These are phyloP conservation scores for Lippia alba DNA, from an alignment of 305 asterid genomes.

Conservation along the genomic window DNA sequence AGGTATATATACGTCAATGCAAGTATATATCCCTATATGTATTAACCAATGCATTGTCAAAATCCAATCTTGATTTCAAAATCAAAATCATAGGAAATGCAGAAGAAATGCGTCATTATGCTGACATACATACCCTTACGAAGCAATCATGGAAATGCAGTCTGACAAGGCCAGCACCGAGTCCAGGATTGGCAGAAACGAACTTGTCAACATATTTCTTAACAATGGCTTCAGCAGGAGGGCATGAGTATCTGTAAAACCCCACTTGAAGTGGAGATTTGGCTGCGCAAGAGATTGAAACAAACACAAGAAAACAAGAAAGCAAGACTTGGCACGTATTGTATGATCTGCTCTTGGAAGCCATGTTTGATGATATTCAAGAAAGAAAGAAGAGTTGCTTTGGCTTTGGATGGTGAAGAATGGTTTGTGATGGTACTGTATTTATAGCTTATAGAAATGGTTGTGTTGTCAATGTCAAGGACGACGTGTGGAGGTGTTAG, in stretches of 20 bases:
- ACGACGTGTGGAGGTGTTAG: slow-evolving; percentile 47
- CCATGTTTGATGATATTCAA: not conserved
- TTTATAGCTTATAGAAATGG: not conserved
- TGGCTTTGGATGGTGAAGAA: slow-evolving; percentile 3
- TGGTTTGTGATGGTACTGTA: not conserved
- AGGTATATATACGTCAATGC: too few relatives aligned
- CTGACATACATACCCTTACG: slow-evolving; percentile 43
- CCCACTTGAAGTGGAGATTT: slow-evolving; percentile 41
- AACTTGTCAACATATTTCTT: slow-evolving; percentile 41
- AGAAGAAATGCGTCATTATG: not conserved
- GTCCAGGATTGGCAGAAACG: slow-evolving; percentile 42
- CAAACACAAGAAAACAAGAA: slow-evolving; percentile 30
- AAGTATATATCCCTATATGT: too few relatives aligned
- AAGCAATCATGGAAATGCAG: slow-evolving; percentile 66
- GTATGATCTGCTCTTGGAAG: not conserved
- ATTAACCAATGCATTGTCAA: too few relatives aligned
- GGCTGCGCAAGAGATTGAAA: slow-evolving; percentile 7
- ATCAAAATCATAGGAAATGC: too few relatives aligned
- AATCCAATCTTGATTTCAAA: too few relatives aligned
- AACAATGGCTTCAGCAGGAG: slow-evolving; percentile 50
- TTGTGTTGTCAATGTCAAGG: not conserved
- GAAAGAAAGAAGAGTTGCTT: not conserved
- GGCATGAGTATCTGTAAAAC: slow-evolving; percentile 47
- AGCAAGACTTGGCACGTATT: not conserved
- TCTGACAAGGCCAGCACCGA: slow-evolving; percentile 55